Base-by-base conservation (phyloP, 2,329 filamentous ascomycete genomes). In the Aspergillus tubingensis region DNA sequence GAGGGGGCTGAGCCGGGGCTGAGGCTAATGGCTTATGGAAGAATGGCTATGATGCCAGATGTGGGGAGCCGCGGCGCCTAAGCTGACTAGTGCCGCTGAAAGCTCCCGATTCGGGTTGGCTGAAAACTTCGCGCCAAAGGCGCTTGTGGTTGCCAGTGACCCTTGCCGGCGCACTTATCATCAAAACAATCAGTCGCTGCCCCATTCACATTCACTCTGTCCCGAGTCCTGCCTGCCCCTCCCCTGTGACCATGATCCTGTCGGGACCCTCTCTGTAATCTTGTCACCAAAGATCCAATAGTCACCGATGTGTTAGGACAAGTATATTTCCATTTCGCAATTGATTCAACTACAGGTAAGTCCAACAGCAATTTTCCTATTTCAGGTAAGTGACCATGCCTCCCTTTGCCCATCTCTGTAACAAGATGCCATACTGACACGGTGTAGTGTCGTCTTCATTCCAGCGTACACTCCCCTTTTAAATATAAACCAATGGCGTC, bases 401-500 rank as follows among this genome's bases (percentile, higher is more conserved):
- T 15, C 19, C 54, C 32, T 13, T 36, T 36, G 17, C 6, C 21
- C 15, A 39, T 17, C 13, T 1, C 32, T 19, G 25, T 8, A 10
- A 32, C 23, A n/a, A 32, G 39, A 15, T 32, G 10, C 19, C 6
- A 13, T 27, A 25, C 55, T 51, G 21, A 50, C 10, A 15, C 47
- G 3, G 13, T 11, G 13, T 36, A 50, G 55, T 51, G 23, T 30
- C 44, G 4, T 17, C 30, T 47, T 30, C 56, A 52, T 21, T 39
- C 23, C 17, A 36, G 59, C 57, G 52, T 58, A 57, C 55, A 48
- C 41, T 59, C 49, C 27, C 17, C 19, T 6, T 2, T 15, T 50
- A 54, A 52, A 8, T 47, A 30, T 43, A 48, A 27, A 41, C 62
- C 68, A 69, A 79, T 78, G 75, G 75, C 74, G 32, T 70, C 72